phyloP scores from a whole-genome alignment of 2,329 filamentous ascomycete species.

The Zarea fungicola region DNA sequence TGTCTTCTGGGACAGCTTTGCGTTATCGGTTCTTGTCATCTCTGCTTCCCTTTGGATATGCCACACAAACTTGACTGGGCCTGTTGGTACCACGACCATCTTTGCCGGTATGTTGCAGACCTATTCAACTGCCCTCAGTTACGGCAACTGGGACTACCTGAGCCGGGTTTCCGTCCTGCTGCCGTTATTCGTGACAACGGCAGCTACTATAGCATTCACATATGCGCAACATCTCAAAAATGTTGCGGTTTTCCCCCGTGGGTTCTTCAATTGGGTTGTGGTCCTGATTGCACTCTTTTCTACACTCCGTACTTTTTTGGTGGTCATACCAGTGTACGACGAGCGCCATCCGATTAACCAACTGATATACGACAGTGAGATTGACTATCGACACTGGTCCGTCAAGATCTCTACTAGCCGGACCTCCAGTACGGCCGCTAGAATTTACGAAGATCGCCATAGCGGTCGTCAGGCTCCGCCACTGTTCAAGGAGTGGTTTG shows the following conservation, averaged over 20 bases:
- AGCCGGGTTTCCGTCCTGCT: constrained; percentile 31
- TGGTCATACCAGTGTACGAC: constrained; percentile 28
- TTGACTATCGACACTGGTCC: constrained; percentile 46
- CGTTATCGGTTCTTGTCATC: constrained; percentile 39
- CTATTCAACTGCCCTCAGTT: constrained; percentile 29
- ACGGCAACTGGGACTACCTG: constrained; percentile 43
- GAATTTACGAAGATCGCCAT: constrained; percentile 47
- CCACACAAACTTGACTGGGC: constrained; percentile 40
- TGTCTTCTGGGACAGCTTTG: constrained; percentile 42
- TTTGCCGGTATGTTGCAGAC: constrained; percentile 34
- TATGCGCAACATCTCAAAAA: constrained; percentile 39
- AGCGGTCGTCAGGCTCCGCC: constrained; percentile 68
- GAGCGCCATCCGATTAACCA: constrained; percentile 42
- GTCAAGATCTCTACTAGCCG: constrained; percentile 41
- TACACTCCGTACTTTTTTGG: constrained; percentile 23
- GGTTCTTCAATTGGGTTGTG: constrained; percentile 11
- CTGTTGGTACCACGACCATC: constrained; percentile 39
- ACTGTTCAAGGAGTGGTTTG: constrained; percentile 80
- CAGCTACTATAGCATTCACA: constrained; percentile 38
- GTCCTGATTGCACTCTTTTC: background rate
- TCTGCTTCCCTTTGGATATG: constrained; percentile 42
- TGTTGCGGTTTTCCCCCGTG: constrained; percentile 38
- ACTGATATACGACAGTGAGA: constrained; percentile 43
- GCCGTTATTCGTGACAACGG: constrained; percentile 34
- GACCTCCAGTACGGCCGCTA: constrained; percentile 41